phyloP scores from a whole-genome alignment of 2,329 filamentous ascomycete species.

The Phyllachora maydis region DNA sequence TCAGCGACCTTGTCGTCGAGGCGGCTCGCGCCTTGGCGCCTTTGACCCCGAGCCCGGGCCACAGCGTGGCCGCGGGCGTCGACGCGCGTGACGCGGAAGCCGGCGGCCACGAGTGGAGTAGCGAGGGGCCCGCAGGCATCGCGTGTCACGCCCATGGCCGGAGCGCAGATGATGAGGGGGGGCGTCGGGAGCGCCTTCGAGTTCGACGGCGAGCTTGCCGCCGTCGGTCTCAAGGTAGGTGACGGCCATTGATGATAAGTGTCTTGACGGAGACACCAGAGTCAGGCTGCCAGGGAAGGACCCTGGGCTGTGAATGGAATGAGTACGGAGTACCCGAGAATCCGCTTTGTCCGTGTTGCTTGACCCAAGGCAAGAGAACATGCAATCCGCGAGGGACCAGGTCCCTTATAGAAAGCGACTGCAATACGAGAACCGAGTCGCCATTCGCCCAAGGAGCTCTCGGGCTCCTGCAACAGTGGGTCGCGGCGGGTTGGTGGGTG shows the following conservation, averaged over 20 bases:
- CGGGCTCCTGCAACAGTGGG: too few species aligned
- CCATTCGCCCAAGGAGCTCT: too few species aligned
- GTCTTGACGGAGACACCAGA: too few species aligned
- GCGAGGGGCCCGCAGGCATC: conserved; percentile 5
- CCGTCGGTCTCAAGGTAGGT: conserved; percentile 1
- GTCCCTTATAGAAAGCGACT: too few species aligned
- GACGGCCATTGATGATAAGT: conserved; percentile 1
- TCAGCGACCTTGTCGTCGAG: conserved; percentile 1
- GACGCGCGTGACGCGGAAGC: conserved; percentile 5
- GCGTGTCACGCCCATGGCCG: conserved; percentile 5
- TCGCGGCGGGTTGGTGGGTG: too few species aligned
- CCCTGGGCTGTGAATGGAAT: too few species aligned
- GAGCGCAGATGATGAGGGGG: conserved; percentile 5
- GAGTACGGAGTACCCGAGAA: too few species aligned
- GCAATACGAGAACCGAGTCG: too few species aligned
- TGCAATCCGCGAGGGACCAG: too few species aligned
- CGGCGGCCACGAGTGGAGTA: conserved; percentile 4
- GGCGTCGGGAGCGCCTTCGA: conserved; percentile 4
- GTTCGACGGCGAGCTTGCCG: conserved; percentile 5
- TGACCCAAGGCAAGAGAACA: too few species aligned
- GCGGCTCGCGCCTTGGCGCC: conserved; percentile 3
- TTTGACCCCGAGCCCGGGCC: conserved; percentile 4
- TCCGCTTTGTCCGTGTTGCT: too few species aligned
- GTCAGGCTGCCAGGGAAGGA: too few species aligned
- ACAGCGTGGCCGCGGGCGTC: conserved; percentile 7